Evolutionary conservation across 1,284 basidiomycete species (phyloP).

Genomic region (Xerocomus cyaneibrunnescens): DNA sequence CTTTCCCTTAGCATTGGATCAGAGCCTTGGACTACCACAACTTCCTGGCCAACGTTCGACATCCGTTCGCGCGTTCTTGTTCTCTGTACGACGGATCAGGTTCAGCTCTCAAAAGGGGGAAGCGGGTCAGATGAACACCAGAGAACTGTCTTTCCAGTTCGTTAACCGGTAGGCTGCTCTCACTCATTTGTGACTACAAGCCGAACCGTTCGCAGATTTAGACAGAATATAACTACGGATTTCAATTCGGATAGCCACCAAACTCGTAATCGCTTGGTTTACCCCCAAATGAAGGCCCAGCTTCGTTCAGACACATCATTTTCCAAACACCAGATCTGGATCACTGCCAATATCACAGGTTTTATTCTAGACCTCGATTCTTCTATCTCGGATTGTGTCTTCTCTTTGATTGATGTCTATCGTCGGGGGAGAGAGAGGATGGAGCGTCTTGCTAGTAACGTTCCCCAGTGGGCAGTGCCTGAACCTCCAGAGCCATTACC

Average conservation of each 20-base stretch:
- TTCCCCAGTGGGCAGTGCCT: slow-evolving; percentile 45
- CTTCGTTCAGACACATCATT: slow-evolving; percentile 58
- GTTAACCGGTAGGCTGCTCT: slow-evolving; percentile 57
- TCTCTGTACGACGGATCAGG: slow-evolving; percentile 72
- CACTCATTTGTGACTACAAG: neutral
- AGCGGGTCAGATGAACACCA: slow-evolving; percentile 73
- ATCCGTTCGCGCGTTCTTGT: slow-evolving; percentile 76
- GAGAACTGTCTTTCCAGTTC: slow-evolving; percentile 81
- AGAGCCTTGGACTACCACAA: slow-evolving; percentile 50
- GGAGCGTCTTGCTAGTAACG: slow-evolving; percentile 53
- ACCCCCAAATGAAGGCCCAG: slow-evolving; percentile 79
- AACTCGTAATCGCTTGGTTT: slow-evolving; percentile 74
- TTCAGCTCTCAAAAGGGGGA: slow-evolving; percentile 77
- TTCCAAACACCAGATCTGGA: slow-evolving; percentile 56
- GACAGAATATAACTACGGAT: slow-evolving; percentile 65
- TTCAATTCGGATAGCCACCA: slow-evolving; percentile 72
- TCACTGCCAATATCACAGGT: slow-evolving; percentile 78
- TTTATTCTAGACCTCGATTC: slow-evolving; percentile 87
- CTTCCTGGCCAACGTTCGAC: slow-evolving; percentile 39
- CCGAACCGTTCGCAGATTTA: slow-evolving; percentile 55
- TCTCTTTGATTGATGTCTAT: slow-evolving; percentile 84
- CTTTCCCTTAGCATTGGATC: slow-evolving; percentile 69
- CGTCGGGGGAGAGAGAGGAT: slow-evolving; percentile 78
- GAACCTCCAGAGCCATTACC: slow-evolving; percentile 21
- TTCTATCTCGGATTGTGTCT: slow-evolving; percentile 75